These are phyloP conservation scores for Iris macrosiphon DNA, from an alignment of 106 monocot species.

Conservation along the genomic window DNA sequence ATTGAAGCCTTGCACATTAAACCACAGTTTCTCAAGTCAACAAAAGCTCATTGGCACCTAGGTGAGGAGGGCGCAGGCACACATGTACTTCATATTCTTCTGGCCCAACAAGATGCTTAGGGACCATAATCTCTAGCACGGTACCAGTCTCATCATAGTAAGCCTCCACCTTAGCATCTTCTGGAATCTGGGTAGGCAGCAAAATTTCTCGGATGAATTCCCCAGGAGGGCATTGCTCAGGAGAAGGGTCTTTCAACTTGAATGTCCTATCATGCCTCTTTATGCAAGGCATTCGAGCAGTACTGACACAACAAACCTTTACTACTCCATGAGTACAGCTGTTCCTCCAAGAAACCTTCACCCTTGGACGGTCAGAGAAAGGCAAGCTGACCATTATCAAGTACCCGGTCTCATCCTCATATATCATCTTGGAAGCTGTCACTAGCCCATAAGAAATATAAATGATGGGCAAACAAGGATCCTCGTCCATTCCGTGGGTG, in stretches of 20 bases:
- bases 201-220: constrained; percentile 59
- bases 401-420: constrained; percentile 58
- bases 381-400: constrained; percentile 62
- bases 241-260: constrained; percentile 43
- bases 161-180: constrained; percentile 64
- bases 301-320: constrained; percentile 57
- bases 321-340: constrained; percentile 54
- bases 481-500: constrained; percentile 22
- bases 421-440: constrained; percentile 60
- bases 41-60: constrained; percentile 38
- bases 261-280: constrained; percentile 53
- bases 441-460: constrained; percentile 36
- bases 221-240: constrained; percentile 65
- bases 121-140: constrained; percentile 63
- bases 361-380: constrained; percentile 43
- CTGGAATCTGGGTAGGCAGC: constrained; percentile 52
- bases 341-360: constrained; percentile 71
- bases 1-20: too few relatives aligned
- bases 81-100: constrained; percentile 71
- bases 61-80: constrained; percentile 52
- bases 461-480: constrained; percentile 14
- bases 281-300: constrained; percentile 41
- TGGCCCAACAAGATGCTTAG: constrained; percentile 43
- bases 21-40: constrained; percentile 20
- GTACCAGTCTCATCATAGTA: constrained; percentile 62